Evolutionary conservation across 2,329 filamentous ascomycete species (phyloP).

Genomic region (Pseudogymnoascus sp.): DNA sequence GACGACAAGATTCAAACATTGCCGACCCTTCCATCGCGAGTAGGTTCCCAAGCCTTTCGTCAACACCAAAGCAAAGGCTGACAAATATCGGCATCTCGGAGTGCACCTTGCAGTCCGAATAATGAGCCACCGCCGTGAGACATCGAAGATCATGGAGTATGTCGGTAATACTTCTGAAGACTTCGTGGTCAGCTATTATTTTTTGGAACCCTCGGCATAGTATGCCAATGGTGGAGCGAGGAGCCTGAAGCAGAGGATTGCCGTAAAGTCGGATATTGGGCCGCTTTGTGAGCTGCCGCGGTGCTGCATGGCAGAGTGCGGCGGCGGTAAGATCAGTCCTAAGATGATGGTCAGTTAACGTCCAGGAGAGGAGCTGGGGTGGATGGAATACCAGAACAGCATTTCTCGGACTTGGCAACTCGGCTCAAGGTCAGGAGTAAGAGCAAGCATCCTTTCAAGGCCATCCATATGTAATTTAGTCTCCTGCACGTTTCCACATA

Average conservation of each 20-base stretch:
- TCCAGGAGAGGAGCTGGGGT: neutral
- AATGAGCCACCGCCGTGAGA: constrained; percentile 5
- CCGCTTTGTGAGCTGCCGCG: neutral
- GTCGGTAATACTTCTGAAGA: neutral
- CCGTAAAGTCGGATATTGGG: constrained; percentile 8
- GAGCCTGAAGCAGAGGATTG: neutral
- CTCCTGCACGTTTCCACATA: neutral
- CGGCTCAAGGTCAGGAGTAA: neutral
- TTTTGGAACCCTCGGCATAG: constrained; percentile 8
- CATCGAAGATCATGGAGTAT: constrained; percentile 9
- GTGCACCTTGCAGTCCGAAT: neutral
- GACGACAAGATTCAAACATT: constrained; percentile 1
- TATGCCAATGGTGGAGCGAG: constrained; percentile 7
- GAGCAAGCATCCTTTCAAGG: constrained; percentile 4
- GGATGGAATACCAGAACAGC: constrained; percentile 7
- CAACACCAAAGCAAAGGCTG: neutral
- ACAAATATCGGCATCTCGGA: neutral
- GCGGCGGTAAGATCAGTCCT: constrained; percentile 9
- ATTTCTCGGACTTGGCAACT: constrained; percentile 1
- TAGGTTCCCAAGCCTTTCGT: neutral
- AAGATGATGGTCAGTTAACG: neutral
- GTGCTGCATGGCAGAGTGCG: neutral
- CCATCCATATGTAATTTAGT: constrained; percentile 8
- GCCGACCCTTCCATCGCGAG: neutral
- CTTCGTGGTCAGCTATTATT: neutral